A percentile compares a stretch with the other conserved stretches of the same genome.
phyloP scores from a whole-genome alignment of 140 eudicot genomes.

The Flaveria floridana region DNA sequence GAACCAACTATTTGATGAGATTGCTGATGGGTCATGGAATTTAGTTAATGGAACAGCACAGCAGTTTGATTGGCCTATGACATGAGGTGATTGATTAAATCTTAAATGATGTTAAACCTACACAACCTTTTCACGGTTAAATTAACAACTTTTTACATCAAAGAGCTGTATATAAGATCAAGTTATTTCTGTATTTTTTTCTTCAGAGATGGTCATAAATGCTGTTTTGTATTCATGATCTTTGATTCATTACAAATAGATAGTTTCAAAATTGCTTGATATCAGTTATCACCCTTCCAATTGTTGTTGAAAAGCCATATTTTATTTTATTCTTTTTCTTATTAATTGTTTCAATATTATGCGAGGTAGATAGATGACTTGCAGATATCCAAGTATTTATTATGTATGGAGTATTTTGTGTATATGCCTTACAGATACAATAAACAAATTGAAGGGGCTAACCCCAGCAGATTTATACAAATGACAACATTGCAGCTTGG shows the following conservation, averaged over 20 bases:
- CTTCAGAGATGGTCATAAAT: conserved; percentile 29
- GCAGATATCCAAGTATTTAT: conserved; percentile 21
- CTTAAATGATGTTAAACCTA: conserved; percentile 29
- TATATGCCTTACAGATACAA: conserved; percentile 24
- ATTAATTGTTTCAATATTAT: conserved; percentile 5
- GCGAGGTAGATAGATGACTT: conserved; percentile 22
- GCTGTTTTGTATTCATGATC: conserved; percentile 26
- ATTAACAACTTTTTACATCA: conserved; percentile 23
- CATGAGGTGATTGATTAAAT: conserved; percentile 33
- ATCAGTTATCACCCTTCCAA: not conserved
- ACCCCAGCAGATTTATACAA: conserved; percentile 29
- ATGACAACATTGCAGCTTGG: conserved; percentile 29
- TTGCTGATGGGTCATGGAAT: conserved; percentile 79
- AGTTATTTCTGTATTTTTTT: conserved; percentile 26
- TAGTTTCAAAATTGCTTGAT: conserved; percentile 23
- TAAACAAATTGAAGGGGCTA: conserved; percentile 25
- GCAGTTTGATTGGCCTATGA: conserved; percentile 57
- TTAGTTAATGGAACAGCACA: conserved; percentile 37
- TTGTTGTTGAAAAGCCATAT: conserved; percentile 18
- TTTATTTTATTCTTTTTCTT: not conserved
- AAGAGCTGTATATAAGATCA: conserved; percentile 37
- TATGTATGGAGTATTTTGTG: conserved; percentile 29
- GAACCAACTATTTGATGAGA: conserved; percentile 73
- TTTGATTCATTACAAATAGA: conserved; percentile 27
- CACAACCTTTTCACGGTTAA: conserved; percentile 25